phyloP scores from a whole-genome alignment of 306 rosid species.

The Trichosanthes truncata region DNA sequence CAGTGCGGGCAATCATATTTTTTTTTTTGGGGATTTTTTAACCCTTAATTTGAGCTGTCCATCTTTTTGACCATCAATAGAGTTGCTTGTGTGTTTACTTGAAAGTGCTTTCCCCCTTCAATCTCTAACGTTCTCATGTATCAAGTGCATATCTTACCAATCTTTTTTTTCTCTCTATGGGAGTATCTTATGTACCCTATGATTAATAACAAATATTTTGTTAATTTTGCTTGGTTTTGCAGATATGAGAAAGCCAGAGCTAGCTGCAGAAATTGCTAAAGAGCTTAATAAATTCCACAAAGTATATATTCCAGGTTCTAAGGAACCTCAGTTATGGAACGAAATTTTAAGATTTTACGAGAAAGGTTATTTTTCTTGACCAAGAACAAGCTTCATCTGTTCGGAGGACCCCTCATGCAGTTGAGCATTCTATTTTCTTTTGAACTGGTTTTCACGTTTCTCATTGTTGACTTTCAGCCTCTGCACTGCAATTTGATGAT shows the following conservation, averaged over 20 bases:
- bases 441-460: not conserved
- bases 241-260: constrained; percentile 75
- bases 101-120: not conserved
- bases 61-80: not conserved
- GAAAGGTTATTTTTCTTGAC: constrained; percentile 43
- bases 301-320: constrained; percentile 73
- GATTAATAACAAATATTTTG: constrained; percentile 18
- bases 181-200: constrained; percentile 11
- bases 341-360: constrained; percentile 67
- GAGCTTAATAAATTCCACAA: constrained; percentile 58
- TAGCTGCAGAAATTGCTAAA: constrained; percentile 71
- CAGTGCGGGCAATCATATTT: not conserved
- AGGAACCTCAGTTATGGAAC: constrained; percentile 87
- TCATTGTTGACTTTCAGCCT: constrained; percentile 37
- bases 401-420: not conserved
- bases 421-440: not conserved
- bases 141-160: constrained; percentile 7
- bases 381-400: constrained; percentile 2
- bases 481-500: constrained; percentile 67
- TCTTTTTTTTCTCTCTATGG: not conserved
- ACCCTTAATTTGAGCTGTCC: not conserved
- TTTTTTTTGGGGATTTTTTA: not conserved
- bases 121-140: not conserved
- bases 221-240: constrained; percentile 22
- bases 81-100: not conserved